Conservation (phyloP, 257 asterid species). For the Craterostigma plantagineum region DNA sequence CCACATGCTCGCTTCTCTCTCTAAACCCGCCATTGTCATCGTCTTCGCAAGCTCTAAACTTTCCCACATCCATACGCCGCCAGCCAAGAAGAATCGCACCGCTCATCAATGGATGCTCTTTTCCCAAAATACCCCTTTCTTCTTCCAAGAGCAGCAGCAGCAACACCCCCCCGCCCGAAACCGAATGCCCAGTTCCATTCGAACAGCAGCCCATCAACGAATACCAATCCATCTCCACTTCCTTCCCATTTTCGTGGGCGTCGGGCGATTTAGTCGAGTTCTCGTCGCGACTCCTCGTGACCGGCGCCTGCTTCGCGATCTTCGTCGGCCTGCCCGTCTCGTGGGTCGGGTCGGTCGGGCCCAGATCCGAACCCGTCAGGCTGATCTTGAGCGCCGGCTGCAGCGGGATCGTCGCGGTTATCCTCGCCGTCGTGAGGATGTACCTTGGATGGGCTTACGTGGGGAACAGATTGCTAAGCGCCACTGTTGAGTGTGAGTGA, state of each 20-base stretch:
- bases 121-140: slow-evolving; percentile 31
- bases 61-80: too few species aligned
- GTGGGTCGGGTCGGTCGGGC: slow-evolving; percentile 63
- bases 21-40: slow-evolving; percentile 18
- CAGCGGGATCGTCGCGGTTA: slow-evolving; percentile 49
- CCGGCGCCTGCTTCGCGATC: slow-evolving; percentile 45
- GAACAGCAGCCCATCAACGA: slow-evolving; percentile 89
- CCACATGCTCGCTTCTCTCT: slow-evolving; percentile 14
- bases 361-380: slow-evolving; percentile 39
- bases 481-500: slow-evolving; percentile 73
- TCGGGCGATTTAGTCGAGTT: slow-evolving; percentile 44
- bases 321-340: slow-evolving; percentile 77
- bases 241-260: slow-evolving; percentile 90
- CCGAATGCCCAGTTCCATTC: slow-evolving; percentile 69
- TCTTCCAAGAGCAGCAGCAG: slow-evolving; percentile 27
- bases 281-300: slow-evolving; percentile 32
- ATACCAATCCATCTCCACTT: slow-evolving; percentile 48
- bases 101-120: slow-evolving; percentile 1
- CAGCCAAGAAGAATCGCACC: slow-evolving; percentile 5
- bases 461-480: slow-evolving; percentile 72
- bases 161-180: slow-evolving; percentile 39
- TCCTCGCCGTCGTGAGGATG: slow-evolving; percentile 74
- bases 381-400: slow-evolving; percentile 30
- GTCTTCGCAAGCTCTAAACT: not conserved
- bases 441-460: slow-evolving; percentile 96